A percentile compares a stretch with the other conserved stretches of the same genome.
Evolutionary conservation across 2,329 filamentous ascomycete genomes (phyloP).

Genomic region (Pyrenophora graminea): DNA sequence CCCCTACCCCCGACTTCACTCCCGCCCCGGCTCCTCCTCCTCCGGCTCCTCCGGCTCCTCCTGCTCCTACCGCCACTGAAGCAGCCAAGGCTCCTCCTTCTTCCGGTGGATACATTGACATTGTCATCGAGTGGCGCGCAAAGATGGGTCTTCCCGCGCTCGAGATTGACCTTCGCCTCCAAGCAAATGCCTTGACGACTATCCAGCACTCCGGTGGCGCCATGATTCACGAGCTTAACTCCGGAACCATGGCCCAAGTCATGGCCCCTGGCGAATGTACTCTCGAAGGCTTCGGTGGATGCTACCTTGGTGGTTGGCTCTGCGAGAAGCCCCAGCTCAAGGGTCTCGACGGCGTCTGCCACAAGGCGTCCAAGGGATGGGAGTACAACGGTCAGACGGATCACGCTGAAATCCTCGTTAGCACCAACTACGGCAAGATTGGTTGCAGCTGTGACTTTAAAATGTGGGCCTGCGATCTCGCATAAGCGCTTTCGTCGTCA

Average conservation of each 20-base stretch:
- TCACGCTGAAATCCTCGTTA: slow-evolving; percentile 40
- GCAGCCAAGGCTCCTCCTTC: slow-evolving; percentile 17
- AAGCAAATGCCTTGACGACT: slow-evolving; percentile 32
- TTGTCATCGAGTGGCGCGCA: slow-evolving; percentile 33
- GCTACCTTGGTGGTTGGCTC: slow-evolving; percentile 44
- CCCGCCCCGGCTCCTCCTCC: slow-evolving; percentile 9
- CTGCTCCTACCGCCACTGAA: slow-evolving; percentile 9
- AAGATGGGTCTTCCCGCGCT: slow-evolving; percentile 34
- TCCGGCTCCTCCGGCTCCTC: slow-evolving; percentile 11
- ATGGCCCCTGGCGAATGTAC: slow-evolving; percentile 30
- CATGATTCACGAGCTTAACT: slow-evolving; percentile 41
- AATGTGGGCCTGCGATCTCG: slow-evolving; percentile 42
- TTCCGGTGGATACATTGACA: slow-evolving; percentile 30
- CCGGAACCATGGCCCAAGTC: slow-evolving; percentile 35
- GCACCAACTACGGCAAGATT: slow-evolving; percentile 34
- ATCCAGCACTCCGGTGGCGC: slow-evolving; percentile 32
- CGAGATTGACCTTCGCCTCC: slow-evolving; percentile 23
- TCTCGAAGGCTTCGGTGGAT: slow-evolving; percentile 30
- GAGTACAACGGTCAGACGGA: slow-evolving; percentile 36
- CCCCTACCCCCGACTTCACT: slow-evolving; percentile 1
- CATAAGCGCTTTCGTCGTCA: slow-evolving; percentile 19
- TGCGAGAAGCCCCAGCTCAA: slow-evolving; percentile 37
- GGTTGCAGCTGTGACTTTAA: slow-evolving; percentile 28
- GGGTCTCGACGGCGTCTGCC: slow-evolving; percentile 34
- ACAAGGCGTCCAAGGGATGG: slow-evolving; percentile 32